These are phyloP conservation scores for Penicillium fuscoglaucum DNA, from an alignment of 2,329 filamentous ascomycete species.

Conservation along the genomic window DNA sequence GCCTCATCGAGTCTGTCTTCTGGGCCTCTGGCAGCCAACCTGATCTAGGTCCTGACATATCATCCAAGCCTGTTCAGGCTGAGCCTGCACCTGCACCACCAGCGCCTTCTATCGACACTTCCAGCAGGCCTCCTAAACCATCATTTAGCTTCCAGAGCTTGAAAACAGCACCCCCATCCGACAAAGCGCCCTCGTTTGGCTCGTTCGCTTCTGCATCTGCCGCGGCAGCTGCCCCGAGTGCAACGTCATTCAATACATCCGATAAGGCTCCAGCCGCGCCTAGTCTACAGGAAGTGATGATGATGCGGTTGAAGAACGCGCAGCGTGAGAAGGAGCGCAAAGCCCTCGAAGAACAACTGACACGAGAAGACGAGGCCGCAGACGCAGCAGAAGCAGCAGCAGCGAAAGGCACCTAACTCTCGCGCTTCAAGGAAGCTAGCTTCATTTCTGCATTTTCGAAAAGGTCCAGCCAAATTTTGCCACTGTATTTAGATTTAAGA, in stretches of 20 bases:
- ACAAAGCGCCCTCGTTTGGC: slow-evolving; percentile 44
- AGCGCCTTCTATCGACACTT: slow-evolving; percentile 1
- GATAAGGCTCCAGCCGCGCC: slow-evolving; percentile 33
- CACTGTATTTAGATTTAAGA: slow-evolving; percentile 12
- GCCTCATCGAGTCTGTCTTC: slow-evolving; percentile 53
- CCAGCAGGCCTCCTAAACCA: slow-evolving; percentile 22
- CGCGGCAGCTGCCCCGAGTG: slow-evolving; percentile 29
- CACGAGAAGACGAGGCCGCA: slow-evolving; percentile 50
- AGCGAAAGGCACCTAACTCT: slow-evolving; percentile 13
- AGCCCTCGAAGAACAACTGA: slow-evolving; percentile 55
- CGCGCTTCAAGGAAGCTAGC: not conserved
- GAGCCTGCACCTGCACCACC: not conserved
- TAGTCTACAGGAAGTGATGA: slow-evolving; percentile 50
- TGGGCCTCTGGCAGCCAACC: slow-evolving; percentile 58
- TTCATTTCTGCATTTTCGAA: not conserved
- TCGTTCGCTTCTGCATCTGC: slow-evolving; percentile 42
- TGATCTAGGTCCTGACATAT: slow-evolving; percentile 39
- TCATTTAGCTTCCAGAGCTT: slow-evolving; percentile 39
- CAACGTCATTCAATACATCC: slow-evolving; percentile 28
- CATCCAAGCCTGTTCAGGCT: slow-evolving; percentile 26
- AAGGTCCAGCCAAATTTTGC: not conserved
- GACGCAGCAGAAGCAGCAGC: slow-evolving; percentile 35
- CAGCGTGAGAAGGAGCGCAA: slow-evolving; percentile 54
- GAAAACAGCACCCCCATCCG: slow-evolving; percentile 30
- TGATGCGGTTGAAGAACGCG: slow-evolving; percentile 59